Evolutionary conservation across 75 land plant species (phyloP), one percentile per base, ranked within the genome.

Genomic region (Isoetes taiwanensis): DNA sequence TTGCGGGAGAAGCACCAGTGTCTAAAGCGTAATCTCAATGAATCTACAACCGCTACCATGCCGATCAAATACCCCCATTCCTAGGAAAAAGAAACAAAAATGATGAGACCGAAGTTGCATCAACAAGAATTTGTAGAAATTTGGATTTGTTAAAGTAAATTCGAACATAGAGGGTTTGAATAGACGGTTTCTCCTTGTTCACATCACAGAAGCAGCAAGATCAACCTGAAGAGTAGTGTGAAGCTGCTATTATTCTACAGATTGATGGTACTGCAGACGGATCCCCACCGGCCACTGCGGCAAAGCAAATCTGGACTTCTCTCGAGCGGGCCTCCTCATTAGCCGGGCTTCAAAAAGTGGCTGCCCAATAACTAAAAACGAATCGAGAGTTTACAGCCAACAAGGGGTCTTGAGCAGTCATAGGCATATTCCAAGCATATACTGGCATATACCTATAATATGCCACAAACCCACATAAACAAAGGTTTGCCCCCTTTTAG

Each of bases 271-370:
- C 70, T 56, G 99, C 99, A 30, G 99, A 88, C 57, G 90, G 97
- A 77, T 94, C 99, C 43, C 96, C 76, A 71, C 96, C 99, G 59
- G 99, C 96, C 70, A 78, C 88, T 52, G 99, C 81, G 41, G 90
- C 81, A 53, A 88, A 54, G n/a, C 56, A 84, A 16, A 48, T 84
- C 81, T 58, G 90, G 96, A 76, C 72, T 84, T 56, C 70, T 89
- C 60, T 94, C 96, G n/a, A n/a, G n/a, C n/a, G n/a, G n/a, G n/a
- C n/a, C n/a, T n/a, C n/a, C n/a, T n/a, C n/a, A n/a, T n/a, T n/a
- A n/a, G n/a, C n/a, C n/a, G n/a, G n/a, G n/a, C n/a, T n/a, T n/a
- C n/a, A n/a, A n/a, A n/a, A n/a, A n/a, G n/a, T n/a, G n/a, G n/a
- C n/a, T n/a, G n/a, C n/a, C n/a, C n/a, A n/a, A n/a, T n/a, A n/a